Conservation (phyloP, 306 rosid genomes). For the Senna siamea region DNA sequence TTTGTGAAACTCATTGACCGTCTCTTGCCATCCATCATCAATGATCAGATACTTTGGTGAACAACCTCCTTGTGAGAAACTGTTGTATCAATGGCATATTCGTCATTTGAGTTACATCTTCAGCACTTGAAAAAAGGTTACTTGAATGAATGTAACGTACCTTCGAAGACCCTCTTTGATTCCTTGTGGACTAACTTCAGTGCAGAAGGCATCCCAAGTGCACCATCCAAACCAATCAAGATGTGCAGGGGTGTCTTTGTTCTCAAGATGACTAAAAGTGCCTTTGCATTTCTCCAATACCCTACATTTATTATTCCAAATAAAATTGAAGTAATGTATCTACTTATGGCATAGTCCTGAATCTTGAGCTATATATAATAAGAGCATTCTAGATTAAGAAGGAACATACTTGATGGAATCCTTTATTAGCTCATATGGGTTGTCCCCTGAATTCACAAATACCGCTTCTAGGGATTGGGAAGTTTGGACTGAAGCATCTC, state of each 20-base stretch:
- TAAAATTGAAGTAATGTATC: not conserved
- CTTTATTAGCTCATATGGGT: constrained; percentile 65
- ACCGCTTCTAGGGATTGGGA: constrained; percentile 60
- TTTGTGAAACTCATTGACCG: constrained; percentile 50
- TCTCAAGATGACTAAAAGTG: constrained; percentile 58
- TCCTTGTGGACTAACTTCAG: constrained; percentile 62
- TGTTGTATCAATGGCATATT: constrained; percentile 22
- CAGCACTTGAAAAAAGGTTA: constrained; percentile 8
- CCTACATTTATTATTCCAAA: constrained; percentile 41
- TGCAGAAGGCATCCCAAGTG: constrained; percentile 85
- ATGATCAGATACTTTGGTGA: constrained; percentile 66
- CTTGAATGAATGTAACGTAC: too few relatives aligned
- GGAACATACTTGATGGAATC: constrained; percentile 63
- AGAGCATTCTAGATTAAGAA: not conserved
- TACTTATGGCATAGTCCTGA: not conserved
- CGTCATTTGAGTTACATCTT: not conserved
- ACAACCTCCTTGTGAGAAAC: constrained; percentile 63
- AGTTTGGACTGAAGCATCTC: constrained; percentile 64
- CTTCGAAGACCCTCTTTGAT: constrained; percentile 68
- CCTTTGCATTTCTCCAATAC: constrained; percentile 66
- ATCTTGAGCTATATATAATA: not conserved
- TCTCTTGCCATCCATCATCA: constrained; percentile 84
- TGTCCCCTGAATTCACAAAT: constrained; percentile 70
- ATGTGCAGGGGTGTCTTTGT: constrained; percentile 64
- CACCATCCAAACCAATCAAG: constrained; percentile 90